Conservation (phyloP, 2,329 filamentous ascomycete genomes). For the Alternaria postmessia region DNA sequence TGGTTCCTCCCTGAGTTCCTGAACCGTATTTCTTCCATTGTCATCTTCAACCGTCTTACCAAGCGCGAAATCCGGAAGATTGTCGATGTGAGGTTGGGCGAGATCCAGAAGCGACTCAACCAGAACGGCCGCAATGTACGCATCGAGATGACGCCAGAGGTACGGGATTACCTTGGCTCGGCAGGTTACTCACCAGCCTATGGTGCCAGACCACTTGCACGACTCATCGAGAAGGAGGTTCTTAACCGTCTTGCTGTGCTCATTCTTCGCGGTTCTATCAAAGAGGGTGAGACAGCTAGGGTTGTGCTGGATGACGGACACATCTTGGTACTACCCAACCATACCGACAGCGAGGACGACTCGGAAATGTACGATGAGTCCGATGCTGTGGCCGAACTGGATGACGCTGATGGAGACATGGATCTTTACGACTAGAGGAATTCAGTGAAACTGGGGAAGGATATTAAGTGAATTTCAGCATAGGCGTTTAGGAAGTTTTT, state of each 20-base stretch:
- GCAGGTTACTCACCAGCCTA: slow-evolving; percentile 96
- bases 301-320: slow-evolving; percentile 83
- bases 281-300: slow-evolving; percentile 82
- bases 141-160: slow-evolving; percentile 84
- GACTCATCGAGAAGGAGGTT: slow-evolving; percentile 96
- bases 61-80: slow-evolving; percentile 91
- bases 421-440: slow-evolving; percentile 70
- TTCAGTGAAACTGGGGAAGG: background rate
- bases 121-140: slow-evolving; percentile 83
- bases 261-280: slow-evolving; percentile 83
- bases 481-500: slow-evolving; percentile 16
- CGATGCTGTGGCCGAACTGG: slow-evolving; percentile 75
- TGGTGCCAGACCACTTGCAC: slow-evolving; percentile 84
- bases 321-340: slow-evolving; percentile 84
- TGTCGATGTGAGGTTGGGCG: slow-evolving; percentile 84
- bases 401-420: slow-evolving; percentile 62
- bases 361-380: slow-evolving; percentile 79
- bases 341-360: slow-evolving; percentile 73
- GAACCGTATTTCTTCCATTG: slow-evolving; percentile 93
- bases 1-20: slow-evolving; percentile 99
- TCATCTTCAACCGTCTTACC: slow-evolving; percentile 98
- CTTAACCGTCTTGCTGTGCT: slow-evolving; percentile 92
- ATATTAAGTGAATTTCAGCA: slow-evolving; percentile 15
- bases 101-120: slow-evolving; percentile 91
- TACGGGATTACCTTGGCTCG: slow-evolving; percentile 90